Conservation (phyloP, 768 basidiomycete species). For the Astraeus odoratus region DNA sequence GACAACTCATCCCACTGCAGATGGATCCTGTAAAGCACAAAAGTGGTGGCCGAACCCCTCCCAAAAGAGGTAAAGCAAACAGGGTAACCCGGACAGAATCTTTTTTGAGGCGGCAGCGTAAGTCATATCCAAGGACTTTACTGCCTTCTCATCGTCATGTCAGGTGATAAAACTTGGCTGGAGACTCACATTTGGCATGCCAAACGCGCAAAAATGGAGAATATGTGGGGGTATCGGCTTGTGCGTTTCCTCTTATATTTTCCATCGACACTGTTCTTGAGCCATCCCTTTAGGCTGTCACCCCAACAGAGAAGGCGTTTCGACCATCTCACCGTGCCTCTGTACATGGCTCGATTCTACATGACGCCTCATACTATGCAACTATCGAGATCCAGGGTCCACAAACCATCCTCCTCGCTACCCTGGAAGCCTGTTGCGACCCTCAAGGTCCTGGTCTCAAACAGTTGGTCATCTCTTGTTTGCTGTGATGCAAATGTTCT, state of each 20-base stretch:
- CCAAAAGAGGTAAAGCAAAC: slow-evolving; percentile 61
- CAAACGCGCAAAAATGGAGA: slow-evolving; percentile 93
- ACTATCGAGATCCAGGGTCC: slow-evolving; percentile 69
- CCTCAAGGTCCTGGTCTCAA: slow-evolving; percentile 58
- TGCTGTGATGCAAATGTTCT: not conserved
- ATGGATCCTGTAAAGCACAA: slow-evolving; percentile 47
- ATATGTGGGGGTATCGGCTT: slow-evolving; percentile 86
- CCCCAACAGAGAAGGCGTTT: slow-evolving; percentile 88
- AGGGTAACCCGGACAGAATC: slow-evolving; percentile 50
- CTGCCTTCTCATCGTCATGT: not conserved
- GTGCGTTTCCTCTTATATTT: slow-evolving; percentile 33
- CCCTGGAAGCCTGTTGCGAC: slow-evolving; percentile 56
- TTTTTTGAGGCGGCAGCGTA: slow-evolving; percentile 72
- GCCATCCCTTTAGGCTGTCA: slow-evolving; percentile 49
- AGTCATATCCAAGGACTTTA: slow-evolving; percentile 5
- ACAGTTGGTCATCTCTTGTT: slow-evolving; percentile 35
- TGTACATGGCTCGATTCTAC: slow-evolving; percentile 75
- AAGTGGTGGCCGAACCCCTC: slow-evolving; percentile 26
- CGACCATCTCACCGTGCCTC: slow-evolving; percentile 89
- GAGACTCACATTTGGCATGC: slow-evolving; percentile 98
- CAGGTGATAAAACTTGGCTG: slow-evolving; percentile 87
- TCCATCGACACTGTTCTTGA: not conserved
- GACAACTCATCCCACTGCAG: slow-evolving; percentile 34
- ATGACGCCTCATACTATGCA: slow-evolving; percentile 84
- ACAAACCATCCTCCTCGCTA: slow-evolving; percentile 42